phyloP scores from a whole-genome alignment of 129 eudicot genomes.

The Escallonia rubra region DNA sequence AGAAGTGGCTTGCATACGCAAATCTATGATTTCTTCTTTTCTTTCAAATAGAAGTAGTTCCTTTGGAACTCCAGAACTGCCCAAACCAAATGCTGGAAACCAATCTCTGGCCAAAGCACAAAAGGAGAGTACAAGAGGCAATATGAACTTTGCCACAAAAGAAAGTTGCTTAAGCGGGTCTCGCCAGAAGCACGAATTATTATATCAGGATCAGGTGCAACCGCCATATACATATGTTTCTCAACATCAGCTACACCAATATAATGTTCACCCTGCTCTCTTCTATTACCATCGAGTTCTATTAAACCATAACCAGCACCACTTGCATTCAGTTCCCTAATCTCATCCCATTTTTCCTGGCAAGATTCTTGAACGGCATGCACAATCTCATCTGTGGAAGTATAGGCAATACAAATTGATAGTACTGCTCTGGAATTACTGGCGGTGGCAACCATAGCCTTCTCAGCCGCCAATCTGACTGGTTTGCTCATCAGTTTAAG shows the following conservation, averaged over 20 bases:
- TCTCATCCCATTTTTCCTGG: constrained; percentile 19
- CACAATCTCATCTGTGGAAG: constrained; percentile 55
- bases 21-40: constrained; percentile 33
- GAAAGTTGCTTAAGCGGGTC: constrained; percentile 80
- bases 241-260: constrained; percentile 36
- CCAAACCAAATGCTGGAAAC: constrained; percentile 59
- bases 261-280: not conserved
- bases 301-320: constrained; percentile 15
- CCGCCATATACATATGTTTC: constrained; percentile 44
- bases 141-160: constrained; percentile 58
- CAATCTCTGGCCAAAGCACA: constrained; percentile 75
- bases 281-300: constrained; percentile 7
- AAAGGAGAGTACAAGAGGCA: constrained; percentile 54
- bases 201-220: constrained; percentile 56
- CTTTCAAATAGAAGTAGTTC: constrained; percentile 37
- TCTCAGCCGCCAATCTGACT: constrained; percentile 45
- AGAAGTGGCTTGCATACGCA: not conserved
- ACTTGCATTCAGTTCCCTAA: constrained; percentile 13
- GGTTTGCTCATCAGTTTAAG: constrained; percentile 34
- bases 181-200: constrained; percentile 67
- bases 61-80: constrained; percentile 61
- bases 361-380: constrained; percentile 47
- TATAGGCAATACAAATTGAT: constrained; percentile 48
- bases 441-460: constrained; percentile 48
- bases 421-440: constrained; percentile 37